Evolutionary conservation across 257 asterid species (phyloP).

Genomic region (Capsicum pubescens): DNA sequence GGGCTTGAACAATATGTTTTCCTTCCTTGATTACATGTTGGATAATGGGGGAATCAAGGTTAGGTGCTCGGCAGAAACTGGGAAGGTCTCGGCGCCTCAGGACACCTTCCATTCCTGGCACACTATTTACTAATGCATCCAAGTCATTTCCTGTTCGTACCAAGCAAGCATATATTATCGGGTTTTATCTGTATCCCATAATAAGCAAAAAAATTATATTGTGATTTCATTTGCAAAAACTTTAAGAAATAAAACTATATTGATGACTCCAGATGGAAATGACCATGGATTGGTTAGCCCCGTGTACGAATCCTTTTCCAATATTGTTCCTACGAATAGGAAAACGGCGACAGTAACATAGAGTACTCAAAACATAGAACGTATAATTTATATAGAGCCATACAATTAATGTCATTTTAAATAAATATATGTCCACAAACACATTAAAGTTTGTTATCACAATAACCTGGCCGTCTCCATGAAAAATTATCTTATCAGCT

Average conservation of each 20-base stretch:
- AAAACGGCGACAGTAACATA: background rate
- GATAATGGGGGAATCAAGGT: background rate
- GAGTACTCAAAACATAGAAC: background rate
- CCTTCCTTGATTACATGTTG: slow-evolving; percentile 22
- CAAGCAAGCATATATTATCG: background rate
- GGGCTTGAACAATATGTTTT: slow-evolving; percentile 32
- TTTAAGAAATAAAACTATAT: background rate
- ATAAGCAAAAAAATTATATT: background rate
- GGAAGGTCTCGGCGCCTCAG: slow-evolving; percentile 38
- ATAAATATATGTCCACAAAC: background rate
- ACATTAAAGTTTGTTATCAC: background rate
- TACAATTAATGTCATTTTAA: background rate
- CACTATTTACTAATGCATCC: slow-evolving; percentile 29
- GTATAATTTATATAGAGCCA: background rate
- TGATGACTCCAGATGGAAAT: background rate
- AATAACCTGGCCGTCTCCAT: background rate
- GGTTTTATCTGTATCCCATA: background rate
- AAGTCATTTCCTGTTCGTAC: slow-evolving; percentile 30
- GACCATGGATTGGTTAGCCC: background rate
- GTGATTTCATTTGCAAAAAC: background rate
- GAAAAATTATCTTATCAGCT: background rate
- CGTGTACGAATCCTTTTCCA: background rate
- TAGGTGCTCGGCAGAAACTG: slow-evolving; percentile 23
- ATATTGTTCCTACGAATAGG: background rate
- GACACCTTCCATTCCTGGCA: slow-evolving; percentile 35